Evolutionary conservation across 352 stramenopile genomes (phyloP), one percentile per base, ranked within the genome.

Genomic region (Pythium aphanidermatum): DNA sequence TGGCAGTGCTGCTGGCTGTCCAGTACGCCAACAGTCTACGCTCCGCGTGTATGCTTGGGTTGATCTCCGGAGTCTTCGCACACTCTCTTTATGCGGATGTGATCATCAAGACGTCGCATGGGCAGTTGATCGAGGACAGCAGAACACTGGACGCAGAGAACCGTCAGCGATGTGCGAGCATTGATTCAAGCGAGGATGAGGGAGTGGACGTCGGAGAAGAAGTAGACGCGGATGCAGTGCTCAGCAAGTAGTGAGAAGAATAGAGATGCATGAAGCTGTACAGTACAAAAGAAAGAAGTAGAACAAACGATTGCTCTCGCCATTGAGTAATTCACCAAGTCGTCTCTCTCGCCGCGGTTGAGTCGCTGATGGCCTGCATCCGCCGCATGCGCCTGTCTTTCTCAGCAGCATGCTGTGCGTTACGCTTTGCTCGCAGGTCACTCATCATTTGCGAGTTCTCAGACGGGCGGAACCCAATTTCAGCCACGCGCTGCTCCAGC

Each of bases 371-470:
- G 2, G 70, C 61, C 37, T 75, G 78, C 28, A 70, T 63, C 20
- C 71, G 58, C 23, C 74, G 63, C 45, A 76, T 60, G 10, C 70
- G 60, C 4, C 74, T 68, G 40, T 90, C 77, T 19, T 84, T 85
- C 39, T 87, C 74, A 16, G 72, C 74, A 38, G 65, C 72, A 2
- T 86, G 46, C 35, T 90, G 77, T 12, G 71, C 65, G 48, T 83
- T 79, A 8, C 74, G 66, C n/a, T 73, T 60, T 35, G 74, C 72
- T 19, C 74, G 74, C 1, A 90, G 58, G 26, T 90, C 77, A 52
- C 86, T 87, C 77, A 90, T 87, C 77, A 90, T 90, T 48, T 87
- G 74, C 16, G 87, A 35, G 36, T 90, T 90, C 51, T 79, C 87
- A 2, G 77, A 83, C 10, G 74, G 77, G 0, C 77, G 63, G 39